phyloP scores from a whole-genome alignment of 1,284 basidiomycete species.

The Exobasidium rhododendri region DNA sequence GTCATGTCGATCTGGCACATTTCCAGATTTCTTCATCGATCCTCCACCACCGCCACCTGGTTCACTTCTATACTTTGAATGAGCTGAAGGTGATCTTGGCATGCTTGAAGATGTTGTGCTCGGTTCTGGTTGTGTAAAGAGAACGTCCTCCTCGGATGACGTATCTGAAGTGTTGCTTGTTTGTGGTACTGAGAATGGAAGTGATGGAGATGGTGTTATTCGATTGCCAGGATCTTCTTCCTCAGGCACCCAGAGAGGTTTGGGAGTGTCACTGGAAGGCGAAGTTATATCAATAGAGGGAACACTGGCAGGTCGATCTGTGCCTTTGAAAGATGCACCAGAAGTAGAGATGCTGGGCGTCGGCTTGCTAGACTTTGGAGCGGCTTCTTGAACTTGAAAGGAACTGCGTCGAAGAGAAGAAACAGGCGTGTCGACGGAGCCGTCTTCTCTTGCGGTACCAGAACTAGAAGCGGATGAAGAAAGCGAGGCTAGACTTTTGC shows the following conservation, averaged over 20 bases:
- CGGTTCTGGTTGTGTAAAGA: not conserved
- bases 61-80: slow-evolving; percentile 1
- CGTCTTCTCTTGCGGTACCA: too few relatives aligned
- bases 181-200: not conserved
- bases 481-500: not conserved
- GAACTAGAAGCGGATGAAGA: not conserved
- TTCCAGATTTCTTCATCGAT: slow-evolving; percentile 11
- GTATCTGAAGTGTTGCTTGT: not conserved
- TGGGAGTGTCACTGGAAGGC: not conserved
- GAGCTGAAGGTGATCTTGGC: not conserved
- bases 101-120: not conserved
- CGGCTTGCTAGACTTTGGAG: not conserved
- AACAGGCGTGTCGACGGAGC: too few relatives aligned
- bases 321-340: not conserved
- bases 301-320: slow-evolving; percentile 1
- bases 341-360: not conserved
- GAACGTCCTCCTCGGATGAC: not conserved
- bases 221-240: not conserved
- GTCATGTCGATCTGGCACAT: slow-evolving; percentile 38
- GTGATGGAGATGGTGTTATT: too few relatives aligned
- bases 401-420: not conserved
- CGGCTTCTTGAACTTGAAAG: not conserved
- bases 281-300: slow-evolving; percentile 7
- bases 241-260: not conserved
- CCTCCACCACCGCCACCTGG: not conserved